Evolutionary conservation across 371 early-diverging fungal species (phyloP), one percentile per base, ranked within the genome.

Genomic region (Apophysomyces sp.): DNA sequence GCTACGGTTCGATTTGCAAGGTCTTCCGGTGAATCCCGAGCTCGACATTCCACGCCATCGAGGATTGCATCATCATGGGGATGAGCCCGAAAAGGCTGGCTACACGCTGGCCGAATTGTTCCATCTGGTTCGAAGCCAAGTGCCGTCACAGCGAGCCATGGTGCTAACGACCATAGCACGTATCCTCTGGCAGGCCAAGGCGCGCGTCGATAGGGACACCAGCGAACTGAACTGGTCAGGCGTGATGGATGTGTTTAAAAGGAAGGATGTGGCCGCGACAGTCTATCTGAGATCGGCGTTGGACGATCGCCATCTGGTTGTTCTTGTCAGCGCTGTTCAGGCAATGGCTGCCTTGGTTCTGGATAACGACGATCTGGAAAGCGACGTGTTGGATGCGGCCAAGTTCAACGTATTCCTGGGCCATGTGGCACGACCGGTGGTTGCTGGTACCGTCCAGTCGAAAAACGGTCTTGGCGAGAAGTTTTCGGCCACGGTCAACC

Each of bases 51-150:
- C 93, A 2, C 66, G 76, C 0, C 80, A 88, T 60, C 66, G 73
- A 1, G 96, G 93, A 2, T 76, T 96, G 4, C 93, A 95, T 74
- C 96, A 96, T 67, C 97, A 96, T 65, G 94, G 94, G 4, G 87
- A 89, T 21, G 86, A 91, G 27, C 93, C 96, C 3, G 87, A 87
- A 2, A 80, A 83, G 58, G 87, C 97, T 11, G 96, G 96, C 4
- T 96, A 96, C 73, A 93, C 95, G 0, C 67, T 95, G 1, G 84
- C 87, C 0, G 97, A 96, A 72, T 66, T 96, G 5, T 74, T 92
- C 32, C 86, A 91, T 65, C 77, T 96, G 31, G 80, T 86, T 27
- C 88, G 93, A 58, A 94, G 94, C 63, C 86, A 89, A 2, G 89
- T 93, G 1, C 89, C 94, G 0, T 80, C 90, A 21, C 97, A 96